phyloP scores from a whole-genome alignment of 352 stramenopile species.

The Pythium rhizo-oryzae region DNA sequence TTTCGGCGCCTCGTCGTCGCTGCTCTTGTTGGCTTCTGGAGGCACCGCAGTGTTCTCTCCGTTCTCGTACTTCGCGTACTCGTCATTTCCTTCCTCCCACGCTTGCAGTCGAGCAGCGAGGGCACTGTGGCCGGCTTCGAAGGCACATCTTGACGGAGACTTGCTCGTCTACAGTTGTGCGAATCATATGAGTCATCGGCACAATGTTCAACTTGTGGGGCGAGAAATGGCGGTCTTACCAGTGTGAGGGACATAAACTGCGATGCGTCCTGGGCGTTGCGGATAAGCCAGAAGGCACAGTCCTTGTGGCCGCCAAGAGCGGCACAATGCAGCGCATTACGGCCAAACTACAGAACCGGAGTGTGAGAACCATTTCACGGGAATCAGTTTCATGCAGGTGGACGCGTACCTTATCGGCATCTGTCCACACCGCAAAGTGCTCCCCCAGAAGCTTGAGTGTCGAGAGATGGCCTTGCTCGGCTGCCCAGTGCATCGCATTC shows the following conservation, averaged over 20 bases:
- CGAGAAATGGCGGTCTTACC: constrained; percentile 31
- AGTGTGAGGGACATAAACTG: constrained; percentile 75
- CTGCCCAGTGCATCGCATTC: constrained; percentile 88
- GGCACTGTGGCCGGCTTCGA: constrained; percentile 82
- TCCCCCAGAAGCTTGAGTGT: constrained; percentile 83
- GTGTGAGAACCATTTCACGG: background rate
- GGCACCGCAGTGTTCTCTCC: background rate
- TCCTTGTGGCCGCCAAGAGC: constrained; percentile 83
- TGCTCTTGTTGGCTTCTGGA: constrained; percentile 33
- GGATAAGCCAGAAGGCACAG: constrained; percentile 83
- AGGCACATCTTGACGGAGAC: constrained; percentile 84
- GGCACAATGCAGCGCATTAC: constrained; percentile 82
- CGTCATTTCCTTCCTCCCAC: constrained; percentile 90
- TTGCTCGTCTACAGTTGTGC: constrained; percentile 70
- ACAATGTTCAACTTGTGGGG: background rate
- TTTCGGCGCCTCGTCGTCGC: constrained; percentile 45
- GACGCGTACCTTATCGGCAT: constrained; percentile 67
- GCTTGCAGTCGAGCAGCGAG: constrained; percentile 74
- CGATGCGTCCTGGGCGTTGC: constrained; percentile 63
- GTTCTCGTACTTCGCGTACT: constrained; percentile 77
- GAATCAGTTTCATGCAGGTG: background rate
- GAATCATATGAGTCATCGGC: background rate
- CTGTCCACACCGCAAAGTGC: constrained; percentile 76
- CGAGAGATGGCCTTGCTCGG: constrained; percentile 73
- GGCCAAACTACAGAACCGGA: constrained; percentile 61